These are phyloP conservation scores for Xylariaceae sp. DNA, from an alignment of 2,329 filamentous ascomycete genomes.

Conservation along the genomic window DNA sequence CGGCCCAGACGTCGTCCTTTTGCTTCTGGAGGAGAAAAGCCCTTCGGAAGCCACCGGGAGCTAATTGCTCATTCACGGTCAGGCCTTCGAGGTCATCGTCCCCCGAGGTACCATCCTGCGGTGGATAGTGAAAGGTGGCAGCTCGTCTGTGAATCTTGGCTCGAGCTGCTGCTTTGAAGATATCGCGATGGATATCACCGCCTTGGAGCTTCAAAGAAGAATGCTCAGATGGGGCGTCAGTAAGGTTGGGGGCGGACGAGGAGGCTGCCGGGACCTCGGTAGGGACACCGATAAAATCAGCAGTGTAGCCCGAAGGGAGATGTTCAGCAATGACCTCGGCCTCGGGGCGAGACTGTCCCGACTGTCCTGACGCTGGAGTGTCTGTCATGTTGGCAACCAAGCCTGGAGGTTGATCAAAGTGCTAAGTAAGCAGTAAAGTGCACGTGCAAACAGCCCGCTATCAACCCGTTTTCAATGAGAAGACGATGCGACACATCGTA, in stretches of 20 bases:
- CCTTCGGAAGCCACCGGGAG: conserved; percentile 58
- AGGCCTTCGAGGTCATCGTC: conserved; percentile 39
- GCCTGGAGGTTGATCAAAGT: background rate
- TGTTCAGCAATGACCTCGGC: conserved; percentile 32
- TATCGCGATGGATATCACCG: conserved; percentile 78
- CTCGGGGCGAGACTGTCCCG: conserved; percentile 25
- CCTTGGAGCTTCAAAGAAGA: conserved; percentile 77
- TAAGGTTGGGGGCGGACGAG: conserved; percentile 31
- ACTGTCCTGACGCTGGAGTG: conserved; percentile 16
- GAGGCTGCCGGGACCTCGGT: conserved; percentile 26
- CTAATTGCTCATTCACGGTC: conserved; percentile 43
- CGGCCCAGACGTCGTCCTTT: conserved; percentile 46
- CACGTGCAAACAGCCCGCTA: background rate
- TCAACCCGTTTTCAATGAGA: conserved; percentile 18
- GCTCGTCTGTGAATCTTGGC: conserved; percentile 60
- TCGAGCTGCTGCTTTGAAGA: conserved; percentile 75
- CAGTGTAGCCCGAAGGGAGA: conserved; percentile 45
- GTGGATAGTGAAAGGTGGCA: conserved; percentile 69
- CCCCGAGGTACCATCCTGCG: conserved; percentile 51
- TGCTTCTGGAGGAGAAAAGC: conserved; percentile 51
- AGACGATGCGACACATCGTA: background rate
- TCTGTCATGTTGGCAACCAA: conserved; percentile 8
- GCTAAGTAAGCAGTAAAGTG: too few species aligned
- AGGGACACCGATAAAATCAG: conserved; percentile 47
- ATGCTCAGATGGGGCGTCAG: conserved; percentile 48